phyloP scores from a whole-genome alignment of 2,329 filamentous ascomycete genomes.

The Myriosclerotinia scirpicola region DNA sequence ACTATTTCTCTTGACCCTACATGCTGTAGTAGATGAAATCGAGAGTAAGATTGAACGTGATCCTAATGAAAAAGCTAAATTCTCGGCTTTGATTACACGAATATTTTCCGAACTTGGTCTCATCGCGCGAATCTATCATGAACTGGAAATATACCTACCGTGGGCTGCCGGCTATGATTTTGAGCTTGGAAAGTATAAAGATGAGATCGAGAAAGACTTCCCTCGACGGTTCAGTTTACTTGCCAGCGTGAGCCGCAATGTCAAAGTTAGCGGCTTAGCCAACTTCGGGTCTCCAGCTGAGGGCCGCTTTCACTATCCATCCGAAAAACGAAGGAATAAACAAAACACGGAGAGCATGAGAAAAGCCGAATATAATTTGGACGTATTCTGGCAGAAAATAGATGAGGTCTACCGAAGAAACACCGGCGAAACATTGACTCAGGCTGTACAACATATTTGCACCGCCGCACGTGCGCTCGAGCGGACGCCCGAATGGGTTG shows the following conservation, averaged over 20 bases:
- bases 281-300: constrained; percentile 25
- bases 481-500: constrained; percentile 1
- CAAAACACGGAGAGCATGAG: constrained; percentile 48
- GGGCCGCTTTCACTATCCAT: constrained; percentile 45
- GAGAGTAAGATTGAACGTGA: constrained; percentile 27
- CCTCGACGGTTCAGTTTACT: background rate
- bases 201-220: background rate
- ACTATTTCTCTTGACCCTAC: constrained; percentile 18
- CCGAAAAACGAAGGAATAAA: constrained; percentile 48
- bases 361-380: constrained; percentile 45
- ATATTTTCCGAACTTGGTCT: constrained; percentile 28
- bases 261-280: constrained; percentile 5
- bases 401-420: constrained; percentile 35
- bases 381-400: constrained; percentile 47
- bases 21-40: constrained; percentile 30
- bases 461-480: background rate
- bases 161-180: constrained; percentile 29
- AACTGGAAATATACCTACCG: constrained; percentile 31
- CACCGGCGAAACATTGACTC: constrained; percentile 28
- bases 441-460: constrained; percentile 1
- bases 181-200: constrained; percentile 5
- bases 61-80: constrained; percentile 27
- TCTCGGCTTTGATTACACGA: constrained; percentile 29
- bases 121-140: constrained; percentile 25
- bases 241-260: background rate